Conservation (phyloP, 1,284 basidiomycete genomes). For the Ganoderma resinaceum region DNA sequence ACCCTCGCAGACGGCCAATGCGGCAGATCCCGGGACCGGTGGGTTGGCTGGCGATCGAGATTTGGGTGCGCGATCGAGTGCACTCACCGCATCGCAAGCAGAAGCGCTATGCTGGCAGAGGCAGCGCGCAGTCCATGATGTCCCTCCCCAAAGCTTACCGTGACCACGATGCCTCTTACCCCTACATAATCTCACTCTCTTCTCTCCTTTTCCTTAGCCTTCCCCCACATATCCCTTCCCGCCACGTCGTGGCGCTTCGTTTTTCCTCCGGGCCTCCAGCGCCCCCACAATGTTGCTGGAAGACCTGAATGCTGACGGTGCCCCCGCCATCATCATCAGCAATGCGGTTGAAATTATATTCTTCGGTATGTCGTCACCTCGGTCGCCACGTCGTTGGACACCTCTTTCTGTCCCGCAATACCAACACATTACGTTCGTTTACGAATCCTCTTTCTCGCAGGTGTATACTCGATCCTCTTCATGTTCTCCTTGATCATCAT, state of each 20-base stretch:
- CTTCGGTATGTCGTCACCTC: conserved; percentile 20
- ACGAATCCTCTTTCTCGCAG: conserved; percentile 4
- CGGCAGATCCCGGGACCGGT: not conserved
- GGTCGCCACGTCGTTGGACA: not conserved
- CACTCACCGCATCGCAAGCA: not conserved
- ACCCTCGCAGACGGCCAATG: not conserved
- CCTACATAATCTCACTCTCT: not conserved
- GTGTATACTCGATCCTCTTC: conserved; percentile 28
- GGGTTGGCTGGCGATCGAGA: not conserved
- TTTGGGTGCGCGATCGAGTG: not conserved
- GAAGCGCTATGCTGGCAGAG: not conserved
- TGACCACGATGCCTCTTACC: not conserved
- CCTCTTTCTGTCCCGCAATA: not conserved
- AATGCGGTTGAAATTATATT: conserved; percentile 26
- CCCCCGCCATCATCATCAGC: conserved; percentile 28
- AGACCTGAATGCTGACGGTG: conserved; percentile 17
- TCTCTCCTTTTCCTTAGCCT: not conserved
- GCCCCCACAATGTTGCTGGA: conserved; percentile 24
- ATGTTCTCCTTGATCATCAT: conserved; percentile 27
- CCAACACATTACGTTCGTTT: not conserved
- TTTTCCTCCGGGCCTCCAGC: conserved; percentile 3
- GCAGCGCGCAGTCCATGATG: not conserved
- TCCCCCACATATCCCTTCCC: not conserved
- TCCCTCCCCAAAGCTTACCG: not conserved
- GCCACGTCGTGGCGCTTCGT: not conserved